A percentile compares a stretch with the other conserved stretches of the same genome.
phyloP scores from a whole-genome alignment of 192 early-diverging fungal species.

The Coemansia reversa region DNA sequence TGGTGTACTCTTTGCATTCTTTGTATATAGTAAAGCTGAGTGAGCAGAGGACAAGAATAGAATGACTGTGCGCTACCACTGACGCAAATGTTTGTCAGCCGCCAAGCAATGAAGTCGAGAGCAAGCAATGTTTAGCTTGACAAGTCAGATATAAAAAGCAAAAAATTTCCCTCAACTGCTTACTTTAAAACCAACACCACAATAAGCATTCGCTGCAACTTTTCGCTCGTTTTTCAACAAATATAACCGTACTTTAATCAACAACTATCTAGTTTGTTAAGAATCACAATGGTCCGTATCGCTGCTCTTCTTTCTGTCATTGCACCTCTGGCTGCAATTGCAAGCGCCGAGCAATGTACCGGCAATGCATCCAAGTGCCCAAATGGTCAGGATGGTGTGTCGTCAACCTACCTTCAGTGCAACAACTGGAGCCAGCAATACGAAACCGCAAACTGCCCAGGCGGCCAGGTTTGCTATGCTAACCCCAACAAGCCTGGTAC shows the following conservation, averaged over 20 bases:
- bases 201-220: neutral
- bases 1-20: neutral
- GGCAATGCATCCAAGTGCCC: slow-evolving; percentile 52
- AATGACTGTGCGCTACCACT: neutral
- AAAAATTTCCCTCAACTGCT: neutral
- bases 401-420: slow-evolving; percentile 54
- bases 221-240: neutral
- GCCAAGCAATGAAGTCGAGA: neutral
- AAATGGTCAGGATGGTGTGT: slow-evolving; percentile 46
- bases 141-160: slow-evolving; percentile 9
- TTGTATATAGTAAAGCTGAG: slow-evolving; percentile 1
- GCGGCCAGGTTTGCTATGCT: slow-evolving; percentile 54
- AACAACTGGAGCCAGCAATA: slow-evolving; percentile 38
- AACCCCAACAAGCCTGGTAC: slow-evolving; percentile 45
- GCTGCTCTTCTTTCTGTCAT: slow-evolving; percentile 16
- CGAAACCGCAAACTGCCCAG: slow-evolving; percentile 25
- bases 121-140: neutral
- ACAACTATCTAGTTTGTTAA: slow-evolving; percentile 1
- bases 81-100: neutral
- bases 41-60: slow-evolving; percentile 4
- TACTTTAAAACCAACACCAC: slow-evolving; percentile 7
- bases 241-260: neutral
- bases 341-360: slow-evolving; percentile 38
- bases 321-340: slow-evolving; percentile 21
- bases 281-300: slow-evolving; percentile 38